phyloP scores from a whole-genome alignment of 768 basidiomycete genomes.

The Russula brevipes region DNA sequence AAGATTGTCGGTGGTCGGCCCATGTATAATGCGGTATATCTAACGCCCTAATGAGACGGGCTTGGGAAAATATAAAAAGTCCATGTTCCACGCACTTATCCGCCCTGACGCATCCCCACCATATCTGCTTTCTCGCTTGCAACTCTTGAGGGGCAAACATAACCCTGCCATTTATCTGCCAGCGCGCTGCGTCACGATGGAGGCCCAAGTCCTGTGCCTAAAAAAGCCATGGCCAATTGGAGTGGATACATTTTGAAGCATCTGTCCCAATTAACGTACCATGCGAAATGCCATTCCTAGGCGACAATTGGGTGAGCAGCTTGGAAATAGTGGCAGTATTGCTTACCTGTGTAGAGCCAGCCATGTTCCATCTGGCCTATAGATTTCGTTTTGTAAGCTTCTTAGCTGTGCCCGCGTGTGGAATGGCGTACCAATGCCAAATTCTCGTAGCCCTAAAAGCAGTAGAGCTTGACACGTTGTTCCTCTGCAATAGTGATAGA shows the following conservation, averaged over 20 bases:
- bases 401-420: not conserved
- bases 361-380: constrained; percentile 69
- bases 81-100: constrained; percentile 49
- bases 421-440: constrained; percentile 62
- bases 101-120: constrained; percentile 70
- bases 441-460: constrained; percentile 76
- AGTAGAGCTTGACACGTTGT: constrained; percentile 79
- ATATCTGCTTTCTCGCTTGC: constrained; percentile 68
- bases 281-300: constrained; percentile 70
- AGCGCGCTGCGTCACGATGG: constrained; percentile 71
- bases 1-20: constrained; percentile 65
- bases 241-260: constrained; percentile 2
- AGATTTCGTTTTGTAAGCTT: not conserved
- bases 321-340: not conserved
- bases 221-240: constrained; percentile 8
- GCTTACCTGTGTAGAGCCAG: constrained; percentile 73
- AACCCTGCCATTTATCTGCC: constrained; percentile 57
- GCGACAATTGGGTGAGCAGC: not conserved
- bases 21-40: constrained; percentile 72
- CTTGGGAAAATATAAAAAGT: constrained; percentile 8
- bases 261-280: constrained; percentile 36
- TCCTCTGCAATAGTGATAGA: constrained; percentile 61
- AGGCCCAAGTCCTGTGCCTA: constrained; percentile 78
- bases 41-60: constrained; percentile 28
- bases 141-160: constrained; percentile 60